Base-by-base conservation (phyloP, 1,284 basidiomycete species). In the Apiotrichum sp. region DNA sequence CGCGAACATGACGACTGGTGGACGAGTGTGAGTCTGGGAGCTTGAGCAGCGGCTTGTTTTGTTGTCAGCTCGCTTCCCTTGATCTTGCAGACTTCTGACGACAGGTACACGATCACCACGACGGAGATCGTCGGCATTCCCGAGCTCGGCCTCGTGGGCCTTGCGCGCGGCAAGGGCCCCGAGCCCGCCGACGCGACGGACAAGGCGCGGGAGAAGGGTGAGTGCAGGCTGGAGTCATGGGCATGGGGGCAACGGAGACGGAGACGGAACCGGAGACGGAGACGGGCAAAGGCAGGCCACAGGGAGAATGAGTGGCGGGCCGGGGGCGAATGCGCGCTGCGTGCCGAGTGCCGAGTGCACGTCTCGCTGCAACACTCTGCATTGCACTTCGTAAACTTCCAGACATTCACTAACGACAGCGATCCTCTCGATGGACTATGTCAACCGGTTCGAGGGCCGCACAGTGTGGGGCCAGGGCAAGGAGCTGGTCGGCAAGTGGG, bases 71-170 rank as follows among this genome's bases (percentile, higher is more conserved):
- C 13, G 36, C 36, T 38, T 8, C 36, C 8, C 36, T 38, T 13
- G 75, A 11, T 38, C 36, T 38, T 7, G 36, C 13, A 38, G 13
- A 8, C 13, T 38, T 8, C 36, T 38, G 36, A 38, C 38, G 29
- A 13, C 55, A 58, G 57, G 47, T 31, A 36, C 33, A 60, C 55
- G 42, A 46, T 29, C 34, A 34, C 52, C 32, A 38, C 52, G 38
- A 82, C 90, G 67, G 82, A 86, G 62, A 83, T 97, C 56, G 86
- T 89, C 38, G 95, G 95, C 22, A 85, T 89, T n/a, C 80, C 81
- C 67, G 88, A 88, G 7, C 80, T 87, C 44, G 95, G 95, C 0
- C 80, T 98, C 29, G 86, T 98, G 1, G 95, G 95, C 4, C 82
- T 89, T 49, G 95, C 95, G 3, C 85, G 90, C 69, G 93, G 88